phyloP scores from a whole-genome alignment of 2,329 filamentous ascomycete species.

The Colletotrichum liaoningense region DNA sequence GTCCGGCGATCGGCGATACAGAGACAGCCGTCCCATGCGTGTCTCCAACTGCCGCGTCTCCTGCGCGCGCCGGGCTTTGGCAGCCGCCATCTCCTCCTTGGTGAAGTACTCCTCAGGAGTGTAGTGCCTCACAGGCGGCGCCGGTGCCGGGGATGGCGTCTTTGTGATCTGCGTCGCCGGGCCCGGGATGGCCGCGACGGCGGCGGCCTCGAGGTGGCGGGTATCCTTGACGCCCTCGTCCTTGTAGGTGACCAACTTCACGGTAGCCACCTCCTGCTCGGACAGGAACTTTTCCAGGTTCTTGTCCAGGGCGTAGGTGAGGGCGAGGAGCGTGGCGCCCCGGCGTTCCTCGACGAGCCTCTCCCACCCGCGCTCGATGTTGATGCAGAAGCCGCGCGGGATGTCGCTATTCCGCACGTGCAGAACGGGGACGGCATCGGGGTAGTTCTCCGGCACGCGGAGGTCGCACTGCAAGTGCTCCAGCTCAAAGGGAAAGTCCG shows the following conservation, averaged over 20 bases:
- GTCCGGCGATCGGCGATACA: slow-evolving; percentile 77
- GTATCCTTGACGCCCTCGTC: slow-evolving; percentile 68
- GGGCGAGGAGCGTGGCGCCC: slow-evolving; percentile 70
- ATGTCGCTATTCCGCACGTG: slow-evolving; percentile 76
- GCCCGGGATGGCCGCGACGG: not conserved
- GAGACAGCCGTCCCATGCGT: slow-evolving; percentile 74
- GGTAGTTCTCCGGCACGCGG: slow-evolving; percentile 73
- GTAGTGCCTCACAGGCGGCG: slow-evolving; percentile 44
- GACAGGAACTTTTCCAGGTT: slow-evolving; percentile 77
- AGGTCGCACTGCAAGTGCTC: slow-evolving; percentile 75
- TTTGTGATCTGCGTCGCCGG: not conserved
- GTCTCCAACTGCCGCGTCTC: slow-evolving; percentile 81
- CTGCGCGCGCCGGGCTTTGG: slow-evolving; percentile 70
- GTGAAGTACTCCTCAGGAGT: slow-evolving; percentile 63
- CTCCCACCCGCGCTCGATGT: slow-evolving; percentile 81
- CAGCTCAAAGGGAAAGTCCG: slow-evolving; percentile 85
- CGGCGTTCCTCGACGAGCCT: slow-evolving; percentile 67
- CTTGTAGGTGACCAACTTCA: slow-evolving; percentile 74
- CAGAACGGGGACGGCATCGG: slow-evolving; percentile 66
- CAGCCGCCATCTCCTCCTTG: slow-evolving; percentile 69
- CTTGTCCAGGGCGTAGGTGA: slow-evolving; percentile 78
- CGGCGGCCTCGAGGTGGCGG: slow-evolving; percentile 52
- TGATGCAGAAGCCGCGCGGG: slow-evolving; percentile 78
- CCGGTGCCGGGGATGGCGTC: not conserved
- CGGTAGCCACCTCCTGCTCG: slow-evolving; percentile 76